Evolutionary conservation across 169 alveolate species (phyloP).

Genomic region (Toxoplasma gondii): DNA sequence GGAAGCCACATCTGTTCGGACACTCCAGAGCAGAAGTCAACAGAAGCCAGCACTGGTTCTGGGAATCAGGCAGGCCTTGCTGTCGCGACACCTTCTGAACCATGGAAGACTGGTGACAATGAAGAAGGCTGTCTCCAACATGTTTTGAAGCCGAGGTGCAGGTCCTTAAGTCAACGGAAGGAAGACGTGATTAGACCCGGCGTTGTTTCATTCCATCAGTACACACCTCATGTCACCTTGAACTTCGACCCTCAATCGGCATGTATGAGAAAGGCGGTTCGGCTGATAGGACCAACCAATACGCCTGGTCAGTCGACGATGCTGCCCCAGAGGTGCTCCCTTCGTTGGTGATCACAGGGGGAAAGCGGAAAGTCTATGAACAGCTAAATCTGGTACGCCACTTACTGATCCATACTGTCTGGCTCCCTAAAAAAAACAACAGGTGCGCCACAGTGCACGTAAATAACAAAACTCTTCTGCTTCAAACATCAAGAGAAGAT

Average conservation of each 20-base stretch:
- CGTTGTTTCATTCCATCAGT: not conserved
- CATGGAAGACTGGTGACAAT: too few species aligned
- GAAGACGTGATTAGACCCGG: not conserved
- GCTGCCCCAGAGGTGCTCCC: not conserved
- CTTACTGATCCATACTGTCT: not conserved
- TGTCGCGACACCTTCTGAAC: too few species aligned
- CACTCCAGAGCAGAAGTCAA: too few species aligned
- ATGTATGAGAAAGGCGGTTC: not conserved
- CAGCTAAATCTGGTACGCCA: not conserved
- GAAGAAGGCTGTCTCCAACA: not conserved
- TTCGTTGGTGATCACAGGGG: not conserved
- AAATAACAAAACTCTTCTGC: too few species aligned
- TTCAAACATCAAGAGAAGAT: too few species aligned
- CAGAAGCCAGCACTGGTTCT: too few species aligned
- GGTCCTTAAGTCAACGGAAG: not conserved
- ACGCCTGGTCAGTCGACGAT: not conserved
- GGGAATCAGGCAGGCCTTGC: too few species aligned
- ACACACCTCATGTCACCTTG: not conserved
- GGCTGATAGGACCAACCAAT: not conserved
- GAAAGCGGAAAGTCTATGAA: not conserved
- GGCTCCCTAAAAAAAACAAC: too few species aligned
- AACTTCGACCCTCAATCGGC: not conserved
- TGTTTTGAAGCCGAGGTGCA: not conserved
- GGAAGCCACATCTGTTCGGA: too few species aligned
- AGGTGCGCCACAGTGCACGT: too few species aligned